These are phyloP conservation scores for Piedraia hortae DNA, from an alignment of 2,329 filamentous ascomycete genomes.

Conservation along the genomic window DNA sequence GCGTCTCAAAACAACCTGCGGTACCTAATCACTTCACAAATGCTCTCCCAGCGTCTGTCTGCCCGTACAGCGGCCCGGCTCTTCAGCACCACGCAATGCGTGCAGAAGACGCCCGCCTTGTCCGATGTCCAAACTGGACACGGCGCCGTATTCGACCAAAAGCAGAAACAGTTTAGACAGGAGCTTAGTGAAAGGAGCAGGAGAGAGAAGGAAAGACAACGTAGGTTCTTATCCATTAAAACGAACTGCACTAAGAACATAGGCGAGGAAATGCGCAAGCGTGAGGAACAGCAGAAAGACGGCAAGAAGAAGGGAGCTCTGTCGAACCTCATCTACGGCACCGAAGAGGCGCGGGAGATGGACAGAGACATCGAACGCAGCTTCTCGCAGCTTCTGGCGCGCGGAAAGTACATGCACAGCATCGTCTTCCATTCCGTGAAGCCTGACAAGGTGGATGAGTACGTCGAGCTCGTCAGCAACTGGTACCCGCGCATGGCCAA, in stretches of 20 bases:
- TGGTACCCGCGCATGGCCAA: slow-evolving; percentile 85
- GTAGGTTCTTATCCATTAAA: slow-evolving; percentile 36
- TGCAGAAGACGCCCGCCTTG: slow-evolving; percentile 34
- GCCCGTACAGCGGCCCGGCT: no score
- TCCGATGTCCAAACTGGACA: slow-evolving; percentile 55
- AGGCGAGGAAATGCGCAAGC: slow-evolving; percentile 28
- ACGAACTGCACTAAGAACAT: no score
- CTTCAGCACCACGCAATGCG: slow-evolving; percentile 3
- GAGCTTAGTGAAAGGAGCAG: slow-evolving; percentile 39
- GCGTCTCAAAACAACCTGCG: no score
- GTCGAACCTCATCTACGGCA: slow-evolving; percentile 83
- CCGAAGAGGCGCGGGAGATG: slow-evolving; percentile 76
- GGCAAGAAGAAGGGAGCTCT: slow-evolving; percentile 29
- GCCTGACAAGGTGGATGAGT: slow-evolving; percentile 86
- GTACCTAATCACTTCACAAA: no score
- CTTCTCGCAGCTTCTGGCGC: slow-evolving; percentile 79
- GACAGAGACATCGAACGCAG: slow-evolving; percentile 89
- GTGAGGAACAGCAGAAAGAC: slow-evolving; percentile 25
- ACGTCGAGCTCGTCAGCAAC: slow-evolving; percentile 60
- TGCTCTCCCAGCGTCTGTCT: no score
- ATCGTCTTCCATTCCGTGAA: slow-evolving; percentile 93
- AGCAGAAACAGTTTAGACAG: slow-evolving; percentile 68
- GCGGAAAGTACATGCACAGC: slow-evolving; percentile 94
- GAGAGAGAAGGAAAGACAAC: slow-evolving; percentile 56
- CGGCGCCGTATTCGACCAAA: slow-evolving; percentile 49